These are phyloP conservation scores for Aspergillus arachidicola DNA, from an alignment of 2,329 filamentous ascomycete genomes.

Conservation along the genomic window DNA sequence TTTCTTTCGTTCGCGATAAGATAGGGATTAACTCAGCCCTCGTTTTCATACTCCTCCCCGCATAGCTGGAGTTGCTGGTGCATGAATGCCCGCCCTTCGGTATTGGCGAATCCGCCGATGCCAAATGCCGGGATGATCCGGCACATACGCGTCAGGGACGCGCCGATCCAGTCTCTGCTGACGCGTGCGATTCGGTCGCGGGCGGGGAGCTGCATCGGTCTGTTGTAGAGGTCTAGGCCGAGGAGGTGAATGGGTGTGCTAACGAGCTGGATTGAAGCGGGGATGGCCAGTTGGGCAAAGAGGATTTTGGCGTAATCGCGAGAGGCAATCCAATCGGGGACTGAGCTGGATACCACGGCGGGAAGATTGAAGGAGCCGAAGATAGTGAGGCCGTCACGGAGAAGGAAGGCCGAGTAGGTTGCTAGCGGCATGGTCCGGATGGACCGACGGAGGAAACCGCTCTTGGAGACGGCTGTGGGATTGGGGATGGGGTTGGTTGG, in stretches of 20 bases:
- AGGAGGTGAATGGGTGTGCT: conserved; percentile 82
- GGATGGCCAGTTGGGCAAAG: conserved; percentile 76
- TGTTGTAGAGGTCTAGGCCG: conserved; percentile 82
- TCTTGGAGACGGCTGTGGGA: conserved; percentile 8
- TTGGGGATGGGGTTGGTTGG: conserved; percentile 7
- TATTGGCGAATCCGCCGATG: conserved; percentile 82
- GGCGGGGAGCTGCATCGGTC: conserved; percentile 51
- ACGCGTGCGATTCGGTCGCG: conserved; percentile 64
- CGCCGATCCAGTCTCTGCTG: conserved; percentile 72
- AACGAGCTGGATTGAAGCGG: conserved; percentile 74
- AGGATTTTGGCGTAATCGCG: conserved; percentile 87
- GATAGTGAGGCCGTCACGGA: conserved; percentile 81
- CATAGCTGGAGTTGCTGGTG: conserved; percentile 27
- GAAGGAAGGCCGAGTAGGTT: conserved; percentile 64
- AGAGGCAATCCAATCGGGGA: conserved; percentile 70
- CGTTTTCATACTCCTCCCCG: conserved; percentile 10
- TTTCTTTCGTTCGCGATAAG: not conserved
- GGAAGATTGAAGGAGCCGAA: conserved; percentile 53
- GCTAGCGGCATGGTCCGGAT: conserved; percentile 51
- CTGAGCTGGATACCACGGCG: conserved; percentile 50
- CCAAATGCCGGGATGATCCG: conserved; percentile 87
- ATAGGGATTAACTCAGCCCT: not conserved
- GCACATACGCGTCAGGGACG: conserved; percentile 72
- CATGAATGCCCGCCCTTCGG: conserved; percentile 37
- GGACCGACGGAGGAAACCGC: conserved; percentile 29